phyloP scores from a whole-genome alignment of 2,329 filamentous ascomycete genomes.

The Furcasterigmium sp. region DNA sequence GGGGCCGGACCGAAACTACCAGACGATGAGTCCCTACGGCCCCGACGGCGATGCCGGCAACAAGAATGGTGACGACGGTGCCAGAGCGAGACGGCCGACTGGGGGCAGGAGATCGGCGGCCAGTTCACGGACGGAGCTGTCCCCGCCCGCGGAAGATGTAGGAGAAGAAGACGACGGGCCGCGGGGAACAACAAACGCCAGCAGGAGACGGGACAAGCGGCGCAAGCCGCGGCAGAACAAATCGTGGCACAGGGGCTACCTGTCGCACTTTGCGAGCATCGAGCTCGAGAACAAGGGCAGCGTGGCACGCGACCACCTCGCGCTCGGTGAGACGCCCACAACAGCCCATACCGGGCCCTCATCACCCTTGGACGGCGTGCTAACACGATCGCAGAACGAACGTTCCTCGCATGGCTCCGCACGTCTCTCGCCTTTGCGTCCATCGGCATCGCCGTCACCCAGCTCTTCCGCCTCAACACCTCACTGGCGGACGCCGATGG shows the following conservation, averaged over 20 bases:
- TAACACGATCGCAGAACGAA: conserved; percentile 72
- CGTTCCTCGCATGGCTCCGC: conserved; percentile 79
- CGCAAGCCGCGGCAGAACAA: conserved; percentile 19
- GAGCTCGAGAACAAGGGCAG: conserved; percentile 84
- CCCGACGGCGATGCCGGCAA: conserved; percentile 1
- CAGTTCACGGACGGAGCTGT: conserved; percentile 10
- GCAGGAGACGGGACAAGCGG: conserved; percentile 2
- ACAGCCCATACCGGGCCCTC: too few species aligned
- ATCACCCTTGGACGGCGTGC: too few species aligned
- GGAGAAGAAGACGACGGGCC: conserved; percentile 11
- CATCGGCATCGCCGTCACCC: conserved; percentile 78
- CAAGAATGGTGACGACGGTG: conserved; percentile 6
- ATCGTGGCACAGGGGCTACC: conserved; percentile 47
- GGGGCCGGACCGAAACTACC: conserved; percentile 32
- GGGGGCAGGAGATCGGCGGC: conserved; percentile 7
- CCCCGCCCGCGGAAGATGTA: conserved; percentile 7
- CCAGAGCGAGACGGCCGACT: conserved; percentile 8
- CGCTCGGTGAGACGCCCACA: conserved; percentile 57
- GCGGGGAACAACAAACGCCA: not conserved
- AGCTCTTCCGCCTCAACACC: conserved; percentile 79
- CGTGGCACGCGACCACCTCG: conserved; percentile 76
- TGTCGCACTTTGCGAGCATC: conserved; percentile 51
- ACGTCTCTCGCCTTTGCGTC: conserved; percentile 77
- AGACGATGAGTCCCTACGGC: conserved; percentile 23
- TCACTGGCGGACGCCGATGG: conserved; percentile 38